Conservation (phyloP, 768 basidiomycete species). For the Xanthoconium stramineum region DNA sequence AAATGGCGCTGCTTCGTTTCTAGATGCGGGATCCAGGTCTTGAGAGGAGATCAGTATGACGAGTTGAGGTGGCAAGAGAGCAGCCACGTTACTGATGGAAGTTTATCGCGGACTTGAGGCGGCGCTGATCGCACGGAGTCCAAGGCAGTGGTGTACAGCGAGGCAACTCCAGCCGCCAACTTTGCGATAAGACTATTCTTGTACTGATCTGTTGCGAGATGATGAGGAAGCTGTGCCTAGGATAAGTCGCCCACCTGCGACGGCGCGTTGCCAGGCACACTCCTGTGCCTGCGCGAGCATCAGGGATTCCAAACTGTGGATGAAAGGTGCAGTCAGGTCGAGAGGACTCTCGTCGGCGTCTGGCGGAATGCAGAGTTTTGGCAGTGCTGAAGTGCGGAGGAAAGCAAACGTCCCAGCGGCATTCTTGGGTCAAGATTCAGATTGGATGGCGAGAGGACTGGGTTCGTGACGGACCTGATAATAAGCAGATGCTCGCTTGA, state of each 20-base stretch:
- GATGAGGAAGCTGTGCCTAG: neutral
- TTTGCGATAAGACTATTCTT: slow-evolving; percentile 85
- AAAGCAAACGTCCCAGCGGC: slow-evolving; percentile 74
- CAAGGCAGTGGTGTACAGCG: slow-evolving; percentile 57
- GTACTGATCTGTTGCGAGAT: slow-evolving; percentile 46
- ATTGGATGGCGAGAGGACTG: slow-evolving; percentile 8
- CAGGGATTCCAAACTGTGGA: slow-evolving; percentile 64
- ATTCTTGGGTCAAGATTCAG: slow-evolving; percentile 38
- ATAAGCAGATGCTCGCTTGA: slow-evolving; percentile 70
- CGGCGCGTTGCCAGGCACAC: slow-evolving; percentile 93
- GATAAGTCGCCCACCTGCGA: slow-evolving; percentile 52
- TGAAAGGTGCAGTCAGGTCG: slow-evolving; percentile 64
- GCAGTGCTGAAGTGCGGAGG: slow-evolving; percentile 50
- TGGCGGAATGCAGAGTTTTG: slow-evolving; percentile 45
- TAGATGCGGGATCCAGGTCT: slow-evolving; percentile 78
- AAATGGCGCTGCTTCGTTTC: slow-evolving; percentile 86
- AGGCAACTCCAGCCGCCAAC: slow-evolving; percentile 71
- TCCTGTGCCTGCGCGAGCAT: slow-evolving; percentile 96
- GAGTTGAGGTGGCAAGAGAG: neutral
- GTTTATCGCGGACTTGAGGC: slow-evolving; percentile 41
- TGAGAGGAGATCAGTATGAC: slow-evolving; percentile 13
- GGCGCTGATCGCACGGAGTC: slow-evolving; percentile 42
- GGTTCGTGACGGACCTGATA: slow-evolving; percentile 54
- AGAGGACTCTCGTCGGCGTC: slow-evolving; percentile 53
- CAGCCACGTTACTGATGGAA: slow-evolving; percentile 50